Evolutionary conservation across 2,329 filamentous ascomycete genomes (phyloP).

Genomic region (Talaromyces sp.): DNA sequence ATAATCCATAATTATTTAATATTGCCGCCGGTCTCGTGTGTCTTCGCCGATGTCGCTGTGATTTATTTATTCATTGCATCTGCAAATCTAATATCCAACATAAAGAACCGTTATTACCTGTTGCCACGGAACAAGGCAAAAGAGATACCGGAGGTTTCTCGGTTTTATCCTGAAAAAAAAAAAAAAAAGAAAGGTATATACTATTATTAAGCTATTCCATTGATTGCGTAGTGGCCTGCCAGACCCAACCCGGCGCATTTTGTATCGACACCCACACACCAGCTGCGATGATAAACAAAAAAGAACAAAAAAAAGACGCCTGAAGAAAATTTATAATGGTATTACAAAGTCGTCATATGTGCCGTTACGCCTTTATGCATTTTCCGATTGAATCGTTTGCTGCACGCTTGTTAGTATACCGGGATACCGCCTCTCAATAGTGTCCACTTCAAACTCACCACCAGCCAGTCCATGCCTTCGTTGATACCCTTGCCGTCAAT

Average conservation of each 20-base stretch:
- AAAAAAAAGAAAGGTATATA: slow-evolving; percentile 4
- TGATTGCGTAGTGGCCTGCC: background rate
- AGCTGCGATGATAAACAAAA: background rate
- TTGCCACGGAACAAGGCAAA: background rate
- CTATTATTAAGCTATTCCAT: slow-evolving; percentile 2
- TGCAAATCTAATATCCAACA: background rate
- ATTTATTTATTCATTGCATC: background rate
- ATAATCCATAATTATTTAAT: background rate
- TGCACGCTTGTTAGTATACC: slow-evolving; percentile 13
- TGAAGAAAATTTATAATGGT: slow-evolving; percentile 10
- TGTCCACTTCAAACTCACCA: slow-evolving; percentile 54
- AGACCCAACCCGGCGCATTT: background rate
- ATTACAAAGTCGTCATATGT: slow-evolving; percentile 12
- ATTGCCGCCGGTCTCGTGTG: background rate
- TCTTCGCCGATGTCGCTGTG: background rate
- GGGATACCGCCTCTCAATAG: background rate
- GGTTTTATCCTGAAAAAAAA: background rate
- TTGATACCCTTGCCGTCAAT: slow-evolving; percentile 92
- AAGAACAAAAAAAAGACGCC: slow-evolving; percentile 5
- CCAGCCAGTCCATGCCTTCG: slow-evolving; percentile 99
- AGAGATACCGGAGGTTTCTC: too few species aligned
- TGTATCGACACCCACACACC: background rate
- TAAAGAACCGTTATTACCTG: background rate
- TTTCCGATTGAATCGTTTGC: slow-evolving; percentile 43
- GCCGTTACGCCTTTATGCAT: slow-evolving; percentile 32